Percentiles rank a stretch among this genome's conserved stretches.
Conservation (phyloP, 179 eudicot species). For the Pouteria campechiana region DNA sequence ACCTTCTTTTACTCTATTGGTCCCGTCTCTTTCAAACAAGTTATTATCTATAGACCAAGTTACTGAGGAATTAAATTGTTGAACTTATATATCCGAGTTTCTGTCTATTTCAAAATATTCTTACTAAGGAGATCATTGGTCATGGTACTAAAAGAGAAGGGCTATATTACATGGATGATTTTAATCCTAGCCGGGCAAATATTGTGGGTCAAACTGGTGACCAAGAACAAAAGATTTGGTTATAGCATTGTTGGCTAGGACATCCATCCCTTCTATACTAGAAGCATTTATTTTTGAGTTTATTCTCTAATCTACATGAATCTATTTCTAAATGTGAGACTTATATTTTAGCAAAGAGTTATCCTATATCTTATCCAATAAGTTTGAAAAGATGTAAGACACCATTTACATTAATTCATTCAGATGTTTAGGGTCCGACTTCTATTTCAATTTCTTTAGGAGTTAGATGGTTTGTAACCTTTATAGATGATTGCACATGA, state of each 20-base stretch:
- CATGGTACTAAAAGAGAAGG: slow-evolving; percentile 8
- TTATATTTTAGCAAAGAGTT: background rate
- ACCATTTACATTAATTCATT: background rate
- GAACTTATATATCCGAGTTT: slow-evolving; percentile 4
- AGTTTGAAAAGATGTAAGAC: background rate
- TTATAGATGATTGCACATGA: slow-evolving; percentile 1
- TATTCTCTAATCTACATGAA: background rate
- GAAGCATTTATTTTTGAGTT: background rate
- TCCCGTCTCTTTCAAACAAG: background rate
- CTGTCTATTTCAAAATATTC: slow-evolving; percentile 9
- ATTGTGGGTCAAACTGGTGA: background rate
- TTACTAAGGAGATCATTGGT: slow-evolving; percentile 10
- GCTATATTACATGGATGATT: slow-evolving; percentile 2
- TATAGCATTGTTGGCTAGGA: slow-evolving; percentile 5
- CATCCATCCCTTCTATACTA: background rate
- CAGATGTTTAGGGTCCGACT: slow-evolving; percentile 4
- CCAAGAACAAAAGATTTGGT: background rate
- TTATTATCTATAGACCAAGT: slow-evolving; percentile 1
- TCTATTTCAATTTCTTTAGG: background rate
- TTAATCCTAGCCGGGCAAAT: background rate
- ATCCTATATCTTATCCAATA: background rate
- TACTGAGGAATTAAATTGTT: slow-evolving; percentile 2
- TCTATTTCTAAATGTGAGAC: background rate
- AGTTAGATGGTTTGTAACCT: background rate
- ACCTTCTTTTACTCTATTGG: background rate